These are phyloP conservation scores for Rhizopogon salebrosus DNA, from an alignment of 768 basidiomycete species.

Conservation along the genomic window DNA sequence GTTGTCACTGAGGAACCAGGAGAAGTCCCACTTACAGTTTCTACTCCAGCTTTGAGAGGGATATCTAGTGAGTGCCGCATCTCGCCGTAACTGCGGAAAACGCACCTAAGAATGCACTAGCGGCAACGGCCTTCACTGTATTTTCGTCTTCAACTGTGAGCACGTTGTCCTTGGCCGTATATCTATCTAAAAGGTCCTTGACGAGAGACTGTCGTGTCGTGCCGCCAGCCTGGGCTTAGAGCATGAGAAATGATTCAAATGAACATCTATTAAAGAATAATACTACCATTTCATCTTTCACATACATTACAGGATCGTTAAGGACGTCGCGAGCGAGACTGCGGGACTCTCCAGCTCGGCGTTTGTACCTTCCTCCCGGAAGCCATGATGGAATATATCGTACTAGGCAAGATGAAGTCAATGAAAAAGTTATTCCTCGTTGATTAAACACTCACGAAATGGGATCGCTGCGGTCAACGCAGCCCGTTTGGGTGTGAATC, in stretches of 20 bases:
- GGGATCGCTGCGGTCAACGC: conserved; percentile 19
- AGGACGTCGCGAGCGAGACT: conserved; percentile 18
- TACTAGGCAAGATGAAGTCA: conserved; percentile 4
- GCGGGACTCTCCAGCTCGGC: conserved; percentile 12
- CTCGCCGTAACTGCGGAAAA: background rate
- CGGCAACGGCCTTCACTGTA: conserved; percentile 17
- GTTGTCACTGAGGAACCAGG: background rate
- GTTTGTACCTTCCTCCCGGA: conserved; percentile 26
- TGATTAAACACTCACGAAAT: conserved; percentile 13
- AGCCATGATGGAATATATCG: conserved; percentile 28
- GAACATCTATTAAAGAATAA: background rate
- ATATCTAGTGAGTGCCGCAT: background rate
- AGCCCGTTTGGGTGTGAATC: conserved; percentile 17
- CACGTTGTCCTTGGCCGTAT: conserved; percentile 1
- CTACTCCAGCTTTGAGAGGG: conserved; percentile 16
- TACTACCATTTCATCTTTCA: conserved; percentile 18
- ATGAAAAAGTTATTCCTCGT: background rate
- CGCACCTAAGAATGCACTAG: conserved; percentile 19
- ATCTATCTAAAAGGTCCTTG: conserved; percentile 4
- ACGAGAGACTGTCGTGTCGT: conserved; percentile 18
- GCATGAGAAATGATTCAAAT: background rate
- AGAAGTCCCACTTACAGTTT: conserved; percentile 15
- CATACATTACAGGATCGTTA: conserved; percentile 15
- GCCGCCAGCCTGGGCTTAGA: conserved; percentile 11
- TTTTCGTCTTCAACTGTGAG: conserved; percentile 6